phyloP scores from a whole-genome alignment of 176 grass and related monocot species.

The Canna indica region DNA sequence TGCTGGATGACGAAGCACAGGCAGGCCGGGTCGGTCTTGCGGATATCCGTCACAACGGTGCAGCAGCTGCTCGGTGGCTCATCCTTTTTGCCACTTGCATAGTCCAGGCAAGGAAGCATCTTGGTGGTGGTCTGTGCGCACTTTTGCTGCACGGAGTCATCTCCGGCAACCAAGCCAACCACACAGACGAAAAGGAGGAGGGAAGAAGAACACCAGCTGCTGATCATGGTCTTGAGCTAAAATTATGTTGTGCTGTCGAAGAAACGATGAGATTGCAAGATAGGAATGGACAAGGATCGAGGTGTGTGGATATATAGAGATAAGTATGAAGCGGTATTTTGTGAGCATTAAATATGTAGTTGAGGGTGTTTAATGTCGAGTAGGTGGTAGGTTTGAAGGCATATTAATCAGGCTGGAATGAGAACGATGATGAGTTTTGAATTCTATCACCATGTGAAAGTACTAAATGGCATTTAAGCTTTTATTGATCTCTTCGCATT shows the following conservation, averaged over 20 bases:
- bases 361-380: neutral
- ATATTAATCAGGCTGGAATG: no score
- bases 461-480: no score
- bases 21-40: conserved; percentile 37
- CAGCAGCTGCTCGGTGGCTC: conserved; percentile 53
- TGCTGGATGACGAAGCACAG: conserved; percentile 85
- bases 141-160: conserved; percentile 37
- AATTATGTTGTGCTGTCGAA: no score
- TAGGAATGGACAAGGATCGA: neutral
- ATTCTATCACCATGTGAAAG: no score
- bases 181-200: neutral
- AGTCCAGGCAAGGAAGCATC: conserved; percentile 64
- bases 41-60: conserved; percentile 25
- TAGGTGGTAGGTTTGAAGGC: neutral
- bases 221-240: neutral
- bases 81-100: conserved; percentile 38
- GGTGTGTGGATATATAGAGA: neutral
- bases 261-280: neutral
- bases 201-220: neutral
- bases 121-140: conserved; percentile 40
- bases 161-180: neutral
- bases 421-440: no score
- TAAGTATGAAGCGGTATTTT: neutral
- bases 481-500: no score
- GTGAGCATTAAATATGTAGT: no score